Percentiles rank a stretch among this genome's conserved stretches.
phyloP scores from a whole-genome alignment of 495 filamentous ascomycete species.

The Rhypophila decipiens region DNA sequence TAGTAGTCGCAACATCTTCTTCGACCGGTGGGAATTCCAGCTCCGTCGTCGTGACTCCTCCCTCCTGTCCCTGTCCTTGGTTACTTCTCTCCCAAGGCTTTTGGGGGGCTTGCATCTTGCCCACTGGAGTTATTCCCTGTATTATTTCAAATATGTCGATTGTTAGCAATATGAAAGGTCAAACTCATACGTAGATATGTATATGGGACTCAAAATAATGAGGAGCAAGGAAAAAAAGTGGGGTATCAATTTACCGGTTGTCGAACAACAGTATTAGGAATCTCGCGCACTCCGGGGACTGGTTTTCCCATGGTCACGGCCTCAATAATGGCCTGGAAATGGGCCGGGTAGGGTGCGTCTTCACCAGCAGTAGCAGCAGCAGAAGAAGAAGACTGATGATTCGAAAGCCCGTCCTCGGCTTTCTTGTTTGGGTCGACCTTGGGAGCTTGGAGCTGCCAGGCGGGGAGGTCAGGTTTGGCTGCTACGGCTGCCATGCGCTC shows the following conservation, averaged over 20 bases:
- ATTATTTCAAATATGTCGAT: neutral
- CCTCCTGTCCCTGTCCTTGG: neutral
- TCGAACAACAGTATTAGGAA: constrained; percentile 73
- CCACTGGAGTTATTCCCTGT: constrained; percentile 25
- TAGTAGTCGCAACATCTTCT: neutral
- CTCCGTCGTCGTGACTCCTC: constrained; percentile 2
- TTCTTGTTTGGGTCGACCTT: constrained; percentile 35
- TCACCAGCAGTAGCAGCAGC: constrained; percentile 25
- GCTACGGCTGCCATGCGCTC: constrained; percentile 10
- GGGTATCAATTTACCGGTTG: constrained; percentile 33
- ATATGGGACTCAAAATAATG: no score
- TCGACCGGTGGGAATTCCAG: constrained; percentile 22
- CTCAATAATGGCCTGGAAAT: constrained; percentile 83
- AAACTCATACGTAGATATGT: no score
- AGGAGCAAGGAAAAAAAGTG: neutral
- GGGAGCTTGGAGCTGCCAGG: constrained; percentile 38
- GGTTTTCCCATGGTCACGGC: constrained; percentile 78
- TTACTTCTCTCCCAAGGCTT: constrained; percentile 37
- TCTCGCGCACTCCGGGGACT: constrained; percentile 84
- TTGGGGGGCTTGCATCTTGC: constrained; percentile 25
- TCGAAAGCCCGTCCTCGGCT: constrained; percentile 15
- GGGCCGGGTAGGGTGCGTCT: constrained; percentile 66
- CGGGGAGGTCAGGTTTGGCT: constrained; percentile 18
- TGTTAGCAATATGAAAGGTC: no score
- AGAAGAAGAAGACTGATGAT: constrained; percentile 11